Conservation (phyloP, 768 basidiomycete genomes). For the Agaricus blazei region DNA sequence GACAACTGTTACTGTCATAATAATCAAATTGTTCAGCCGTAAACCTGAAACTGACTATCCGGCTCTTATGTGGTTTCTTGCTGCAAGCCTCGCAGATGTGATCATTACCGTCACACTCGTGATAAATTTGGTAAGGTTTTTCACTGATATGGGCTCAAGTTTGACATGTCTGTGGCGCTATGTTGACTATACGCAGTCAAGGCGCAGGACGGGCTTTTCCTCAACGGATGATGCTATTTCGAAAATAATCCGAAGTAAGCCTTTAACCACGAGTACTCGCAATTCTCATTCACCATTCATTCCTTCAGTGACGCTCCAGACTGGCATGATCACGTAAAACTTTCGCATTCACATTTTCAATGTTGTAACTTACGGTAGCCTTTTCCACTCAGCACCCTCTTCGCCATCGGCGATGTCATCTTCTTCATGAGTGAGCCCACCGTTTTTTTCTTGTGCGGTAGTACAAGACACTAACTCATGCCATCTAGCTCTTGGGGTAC, state of each 20-base stretch:
- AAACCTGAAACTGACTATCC: conserved; percentile 41
- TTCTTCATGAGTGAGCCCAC: conserved; percentile 37
- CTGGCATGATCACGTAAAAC: conserved; percentile 33
- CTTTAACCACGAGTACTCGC: neutral
- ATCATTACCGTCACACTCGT: conserved; percentile 35
- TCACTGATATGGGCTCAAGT: neutral
- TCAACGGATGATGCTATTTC: conserved; percentile 37
- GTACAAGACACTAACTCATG: neutral
- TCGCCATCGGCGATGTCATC: conserved; percentile 36
- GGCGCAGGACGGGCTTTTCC: conserved; percentile 35
- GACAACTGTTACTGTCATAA: conserved; percentile 28
- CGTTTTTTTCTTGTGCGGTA: neutral
- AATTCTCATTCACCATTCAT: conserved; percentile 8
- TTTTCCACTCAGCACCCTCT: conserved; percentile 24
- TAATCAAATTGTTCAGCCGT: conserved; percentile 29
- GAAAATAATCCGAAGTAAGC: conserved; percentile 28
- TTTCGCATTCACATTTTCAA: neutral
- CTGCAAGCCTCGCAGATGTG: conserved; percentile 36
- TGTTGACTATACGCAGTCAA: conserved; percentile 19
- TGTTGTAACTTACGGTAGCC: neutral
- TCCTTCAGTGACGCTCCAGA: conserved; percentile 34
- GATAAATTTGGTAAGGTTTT: conserved; percentile 28
- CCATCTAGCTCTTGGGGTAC: conserved; percentile 30
- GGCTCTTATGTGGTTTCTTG: conserved; percentile 39
- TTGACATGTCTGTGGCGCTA: neutral